Conservation (phyloP, 164 flowering plant genomes). For the Tinospora cordifolia region DNA sequence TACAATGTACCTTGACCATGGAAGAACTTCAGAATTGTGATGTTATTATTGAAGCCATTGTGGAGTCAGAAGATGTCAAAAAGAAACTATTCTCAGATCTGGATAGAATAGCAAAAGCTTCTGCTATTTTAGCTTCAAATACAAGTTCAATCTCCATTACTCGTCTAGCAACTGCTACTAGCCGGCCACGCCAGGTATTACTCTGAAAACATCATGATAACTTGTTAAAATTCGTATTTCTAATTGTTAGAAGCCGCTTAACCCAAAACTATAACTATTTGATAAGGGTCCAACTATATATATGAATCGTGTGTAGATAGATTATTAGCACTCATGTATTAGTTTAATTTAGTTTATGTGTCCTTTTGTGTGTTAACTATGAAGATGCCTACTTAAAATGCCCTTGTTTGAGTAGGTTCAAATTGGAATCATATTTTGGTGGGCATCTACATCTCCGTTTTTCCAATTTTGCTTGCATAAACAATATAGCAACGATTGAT, state of each 20-base stretch:
- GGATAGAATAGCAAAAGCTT: conserved; percentile 57
- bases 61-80: conserved; percentile 87
- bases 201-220: conserved; percentile 3
- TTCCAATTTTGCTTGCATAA: too few species aligned
- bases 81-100: conserved; percentile 54
- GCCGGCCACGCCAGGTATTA: conserved; percentile 65
- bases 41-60: conserved; percentile 84
- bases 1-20: conserved; percentile 47
- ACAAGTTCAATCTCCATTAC: conserved; percentile 95
- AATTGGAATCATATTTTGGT: too few species aligned
- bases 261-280: too few species aligned
- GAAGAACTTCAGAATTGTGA: conserved; percentile 60
- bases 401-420: too few species aligned
- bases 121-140: conserved; percentile 88
- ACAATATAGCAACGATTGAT: not conserved
- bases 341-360: too few species aligned
- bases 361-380: too few species aligned
- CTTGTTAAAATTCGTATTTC: not conserved
- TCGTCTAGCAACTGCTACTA: conserved; percentile 70
- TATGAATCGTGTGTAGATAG: too few species aligned
- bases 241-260: not conserved
- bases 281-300: too few species aligned
- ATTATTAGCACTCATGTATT: too few species aligned
- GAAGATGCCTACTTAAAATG: too few species aligned
- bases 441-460: too few species aligned